Percentiles rank a stretch among this genome's conserved stretches.
Conservation (phyloP, 2,329 filamentous ascomycete genomes). For the Dothistroma septosporum region DNA sequence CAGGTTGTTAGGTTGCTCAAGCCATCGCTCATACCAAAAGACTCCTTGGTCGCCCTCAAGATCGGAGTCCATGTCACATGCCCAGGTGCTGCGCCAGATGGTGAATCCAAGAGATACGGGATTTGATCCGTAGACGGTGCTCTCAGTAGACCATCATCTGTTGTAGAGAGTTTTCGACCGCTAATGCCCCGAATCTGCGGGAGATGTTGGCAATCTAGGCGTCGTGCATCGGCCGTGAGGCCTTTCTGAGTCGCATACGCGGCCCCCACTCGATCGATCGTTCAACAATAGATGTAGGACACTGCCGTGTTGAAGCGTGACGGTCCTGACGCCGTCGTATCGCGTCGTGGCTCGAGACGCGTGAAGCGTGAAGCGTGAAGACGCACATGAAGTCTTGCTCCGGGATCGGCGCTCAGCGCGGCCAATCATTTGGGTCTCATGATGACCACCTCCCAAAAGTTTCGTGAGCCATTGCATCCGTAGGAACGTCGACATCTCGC, state of each 20-base stretch:
- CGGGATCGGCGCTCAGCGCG: background rate
- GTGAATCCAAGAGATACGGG: conserved; percentile 60
- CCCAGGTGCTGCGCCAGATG: conserved; percentile 64
- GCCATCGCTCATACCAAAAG: conserved; percentile 60
- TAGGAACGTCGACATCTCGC: background rate
- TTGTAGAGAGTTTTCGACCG: too few relatives aligned
- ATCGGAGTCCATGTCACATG: conserved; percentile 57
- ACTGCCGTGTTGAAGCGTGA: too few relatives aligned
- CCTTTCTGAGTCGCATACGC: too few relatives aligned
- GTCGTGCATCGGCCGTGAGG: too few relatives aligned
- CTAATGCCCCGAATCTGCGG: too few relatives aligned
- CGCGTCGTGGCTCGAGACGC: too few relatives aligned
- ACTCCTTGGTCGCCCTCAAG: conserved; percentile 46
- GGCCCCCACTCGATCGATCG: too few relatives aligned
- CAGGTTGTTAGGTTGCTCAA: conserved; percentile 57
- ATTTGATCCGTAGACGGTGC: conserved; percentile 48
- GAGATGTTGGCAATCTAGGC: too few relatives aligned
- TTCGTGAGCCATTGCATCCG: background rate
- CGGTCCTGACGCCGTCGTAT: too few relatives aligned
- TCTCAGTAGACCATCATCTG: background rate
- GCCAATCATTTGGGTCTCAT: background rate
- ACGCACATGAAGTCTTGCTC: background rate
- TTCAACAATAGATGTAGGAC: too few relatives aligned
- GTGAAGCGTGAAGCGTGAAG: too few relatives aligned
- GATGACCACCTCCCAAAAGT: background rate